phyloP scores from a whole-genome alignment of 2,329 filamentous ascomycete species.

The Aureobasidium sp. region DNA sequence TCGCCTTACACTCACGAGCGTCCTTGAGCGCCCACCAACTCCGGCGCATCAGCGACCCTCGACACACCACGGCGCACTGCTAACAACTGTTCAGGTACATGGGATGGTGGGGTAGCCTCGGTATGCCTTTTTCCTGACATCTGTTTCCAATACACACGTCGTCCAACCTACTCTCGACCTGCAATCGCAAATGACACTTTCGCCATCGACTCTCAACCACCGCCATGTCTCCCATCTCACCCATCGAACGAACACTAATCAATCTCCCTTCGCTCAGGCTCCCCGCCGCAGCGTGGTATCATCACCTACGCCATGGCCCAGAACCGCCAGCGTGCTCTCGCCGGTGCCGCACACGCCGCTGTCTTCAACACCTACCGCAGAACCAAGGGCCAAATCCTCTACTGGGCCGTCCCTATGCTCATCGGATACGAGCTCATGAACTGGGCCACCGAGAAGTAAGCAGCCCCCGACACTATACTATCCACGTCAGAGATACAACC shows the following conservation, averaged over 20 bases:
- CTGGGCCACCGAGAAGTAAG: conserved; percentile 87
- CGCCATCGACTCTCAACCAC: conserved; percentile 1
- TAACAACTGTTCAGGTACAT: conserved; percentile 50
- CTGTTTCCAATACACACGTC: not conserved
- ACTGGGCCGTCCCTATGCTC: conserved; percentile 72
- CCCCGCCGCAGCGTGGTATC: conserved; percentile 50
- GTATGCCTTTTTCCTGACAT: conserved; percentile 43
- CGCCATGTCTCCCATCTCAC: not conserved
- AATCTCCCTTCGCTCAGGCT: conserved; percentile 26
- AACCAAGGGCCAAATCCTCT: conserved; percentile 77
- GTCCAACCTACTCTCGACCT: not conserved
- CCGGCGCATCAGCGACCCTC: not conserved
- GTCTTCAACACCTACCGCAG: conserved; percentile 95
- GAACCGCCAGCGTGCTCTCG: conserved; percentile 84
- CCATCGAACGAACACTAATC: conserved; percentile 17
- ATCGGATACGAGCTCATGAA: conserved; percentile 73
- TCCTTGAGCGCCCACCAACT: not conserved
- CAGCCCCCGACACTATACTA: not conserved
- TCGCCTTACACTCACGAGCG: conserved; percentile 11
- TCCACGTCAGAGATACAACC: conserved; percentile 10
- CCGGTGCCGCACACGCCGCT: conserved; percentile 67
- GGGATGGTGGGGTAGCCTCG: conserved; percentile 65
- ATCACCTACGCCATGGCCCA: conserved; percentile 66
- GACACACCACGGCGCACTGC: conserved; percentile 11
- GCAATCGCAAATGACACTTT: not conserved